phyloP scores from a whole-genome alignment of 345 rosid genomes.

The Brassica carinata region DNA sequence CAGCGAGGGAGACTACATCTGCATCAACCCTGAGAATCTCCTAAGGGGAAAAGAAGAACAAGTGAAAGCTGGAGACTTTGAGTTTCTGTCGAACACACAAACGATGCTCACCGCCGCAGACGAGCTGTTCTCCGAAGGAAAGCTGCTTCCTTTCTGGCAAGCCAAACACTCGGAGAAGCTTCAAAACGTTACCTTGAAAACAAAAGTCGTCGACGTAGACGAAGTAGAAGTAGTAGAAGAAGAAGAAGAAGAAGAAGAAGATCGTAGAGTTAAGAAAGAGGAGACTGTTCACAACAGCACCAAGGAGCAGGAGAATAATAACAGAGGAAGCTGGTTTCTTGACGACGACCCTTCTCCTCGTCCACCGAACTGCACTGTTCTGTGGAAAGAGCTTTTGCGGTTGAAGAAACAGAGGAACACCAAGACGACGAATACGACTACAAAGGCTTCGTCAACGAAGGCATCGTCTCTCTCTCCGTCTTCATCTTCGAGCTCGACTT shows the following conservation, averaged over 20 bases:
- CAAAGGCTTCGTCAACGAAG: constrained; percentile 40
- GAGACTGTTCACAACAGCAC: constrained; percentile 7
- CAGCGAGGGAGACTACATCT: constrained; percentile 53
- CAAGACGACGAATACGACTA: constrained; percentile 45
- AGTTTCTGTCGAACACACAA: constrained; percentile 67
- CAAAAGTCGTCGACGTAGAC: constrained; percentile 20
- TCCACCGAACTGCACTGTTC: constrained; percentile 92
- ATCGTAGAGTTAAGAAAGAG: background rate
- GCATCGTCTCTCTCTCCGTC: constrained; percentile 72
- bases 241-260: constrained; percentile 39
- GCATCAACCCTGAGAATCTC: constrained; percentile 55
- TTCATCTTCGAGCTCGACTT: constrained; percentile 64
- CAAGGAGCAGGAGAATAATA: constrained; percentile 42
- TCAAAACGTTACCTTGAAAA: constrained; percentile 54
- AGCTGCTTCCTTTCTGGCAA: constrained; percentile 90
- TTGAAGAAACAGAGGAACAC: constrained; percentile 74
- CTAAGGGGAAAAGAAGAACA: constrained; percentile 26
- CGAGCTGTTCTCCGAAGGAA: constrained; percentile 91
- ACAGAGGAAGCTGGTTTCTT: constrained; percentile 66
- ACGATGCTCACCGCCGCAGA: constrained; percentile 79
- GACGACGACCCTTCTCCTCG: constrained; percentile 98
- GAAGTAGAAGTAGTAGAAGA: constrained; percentile 34
- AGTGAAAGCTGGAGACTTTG: constrained; percentile 65
- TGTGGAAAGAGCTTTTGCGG: constrained; percentile 92
- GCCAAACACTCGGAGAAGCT: constrained; percentile 75